Conservation (phyloP, 768 basidiomycete species). For the Mycena floridula region DNA sequence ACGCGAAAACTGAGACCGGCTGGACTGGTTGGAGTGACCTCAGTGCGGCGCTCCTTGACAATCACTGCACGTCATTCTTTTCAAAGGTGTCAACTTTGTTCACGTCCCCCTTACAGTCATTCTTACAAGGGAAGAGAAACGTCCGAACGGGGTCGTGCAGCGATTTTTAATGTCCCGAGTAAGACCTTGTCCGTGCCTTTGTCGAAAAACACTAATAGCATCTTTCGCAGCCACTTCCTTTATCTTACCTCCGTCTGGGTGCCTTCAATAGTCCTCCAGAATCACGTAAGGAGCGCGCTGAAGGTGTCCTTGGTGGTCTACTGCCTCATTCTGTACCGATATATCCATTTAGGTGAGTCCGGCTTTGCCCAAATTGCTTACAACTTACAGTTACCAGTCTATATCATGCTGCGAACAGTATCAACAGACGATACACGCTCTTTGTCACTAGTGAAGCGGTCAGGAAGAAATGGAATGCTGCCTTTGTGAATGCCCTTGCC, state of each 20-base stretch:
- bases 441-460: conserved; percentile 53
- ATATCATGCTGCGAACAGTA: conserved; percentile 57
- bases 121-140: conserved; percentile 55
- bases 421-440: conserved; percentile 63
- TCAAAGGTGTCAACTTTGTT: background rate
- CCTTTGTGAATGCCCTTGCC: conserved; percentile 55
- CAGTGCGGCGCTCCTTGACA: conserved; percentile 64
- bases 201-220: conserved; percentile 45
- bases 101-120: conserved; percentile 40
- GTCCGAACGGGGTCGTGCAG: conserved; percentile 38
- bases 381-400: too few species aligned
- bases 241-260: conserved; percentile 72
- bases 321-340: conserved; percentile 47
- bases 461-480: conserved; percentile 58
- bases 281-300: conserved; percentile 53
- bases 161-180: conserved; percentile 64
- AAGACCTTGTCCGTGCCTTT: conserved; percentile 15
- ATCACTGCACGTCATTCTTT: conserved; percentile 56
- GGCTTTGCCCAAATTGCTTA: too few species aligned
- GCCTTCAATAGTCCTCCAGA: conserved; percentile 57
- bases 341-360: conserved; percentile 77
- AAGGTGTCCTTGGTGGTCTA: conserved; percentile 54
- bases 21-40: conserved; percentile 70
- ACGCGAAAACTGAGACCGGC: conserved; percentile 50
- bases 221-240: too few species aligned